These are phyloP conservation scores for Globisporangium polare DNA, from an alignment of 352 stramenopile species.

Conservation along the genomic window DNA sequence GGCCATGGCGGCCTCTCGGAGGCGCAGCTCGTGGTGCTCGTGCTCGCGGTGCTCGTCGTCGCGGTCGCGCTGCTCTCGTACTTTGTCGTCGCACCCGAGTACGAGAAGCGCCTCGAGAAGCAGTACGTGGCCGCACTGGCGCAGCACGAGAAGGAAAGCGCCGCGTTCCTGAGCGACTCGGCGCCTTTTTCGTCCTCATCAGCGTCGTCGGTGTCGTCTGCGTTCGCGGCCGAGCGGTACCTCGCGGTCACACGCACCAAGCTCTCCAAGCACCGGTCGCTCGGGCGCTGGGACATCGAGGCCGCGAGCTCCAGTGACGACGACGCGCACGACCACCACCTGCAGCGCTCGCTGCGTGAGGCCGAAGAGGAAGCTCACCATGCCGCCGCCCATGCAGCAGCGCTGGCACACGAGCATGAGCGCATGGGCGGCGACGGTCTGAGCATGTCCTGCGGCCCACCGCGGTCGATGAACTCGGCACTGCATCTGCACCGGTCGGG, in stretches of 20 bases:
- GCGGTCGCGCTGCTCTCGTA: conserved; percentile 68
- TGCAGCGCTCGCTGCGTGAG: neutral
- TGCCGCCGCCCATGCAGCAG: neutral
- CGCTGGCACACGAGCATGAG: neutral
- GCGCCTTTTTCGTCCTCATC: neutral
- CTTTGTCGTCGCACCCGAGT: conserved; percentile 75
- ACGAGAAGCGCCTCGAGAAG: conserved; percentile 65
- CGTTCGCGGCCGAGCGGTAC: conserved; percentile 7
- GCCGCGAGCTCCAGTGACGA: conserved; percentile 38
- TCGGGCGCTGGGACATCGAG: conserved; percentile 42
- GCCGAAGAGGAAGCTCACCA: conserved; percentile 12
- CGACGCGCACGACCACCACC: conserved; percentile 20
- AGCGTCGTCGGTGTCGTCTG: neutral
- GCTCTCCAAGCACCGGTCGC: conserved; percentile 35
- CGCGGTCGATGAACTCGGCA: conserved; percentile 12
- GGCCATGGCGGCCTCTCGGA: conserved; percentile 29
- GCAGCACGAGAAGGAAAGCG: conserved; percentile 17
- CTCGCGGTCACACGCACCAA: conserved; percentile 20
- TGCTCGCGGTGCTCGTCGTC: conserved; percentile 49
- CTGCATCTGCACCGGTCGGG: conserved; percentile 13
- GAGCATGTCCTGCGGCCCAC: neutral
- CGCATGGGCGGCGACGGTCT: neutral
- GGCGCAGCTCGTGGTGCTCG: conserved; percentile 47
- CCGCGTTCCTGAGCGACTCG: no score
- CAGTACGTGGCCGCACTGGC: conserved; percentile 42